These are phyloP conservation scores for Wickerhamomyces sydowiorum DNA, from an alignment of 805 yeast genomes.

Conservation along the genomic window DNA sequence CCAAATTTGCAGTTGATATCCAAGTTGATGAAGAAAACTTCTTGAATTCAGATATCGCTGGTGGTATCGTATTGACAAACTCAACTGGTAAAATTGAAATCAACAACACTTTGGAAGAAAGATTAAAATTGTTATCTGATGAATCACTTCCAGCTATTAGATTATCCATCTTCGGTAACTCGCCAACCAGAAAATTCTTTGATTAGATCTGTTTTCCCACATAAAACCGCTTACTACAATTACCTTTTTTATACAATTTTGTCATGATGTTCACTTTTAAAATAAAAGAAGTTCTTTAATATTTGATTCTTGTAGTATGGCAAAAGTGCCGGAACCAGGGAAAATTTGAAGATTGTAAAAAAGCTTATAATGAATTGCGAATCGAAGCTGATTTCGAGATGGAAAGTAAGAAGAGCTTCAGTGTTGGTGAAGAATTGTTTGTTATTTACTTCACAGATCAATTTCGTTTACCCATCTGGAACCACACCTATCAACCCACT, in stretches of 20 bases:
- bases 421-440: too few relatives aligned
- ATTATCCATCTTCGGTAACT: constrained; percentile 81
- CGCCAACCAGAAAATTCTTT: constrained; percentile 83
- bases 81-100: constrained; percentile 80
- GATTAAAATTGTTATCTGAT: constrained; percentile 75
- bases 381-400: too few relatives aligned
- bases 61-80: constrained; percentile 77
- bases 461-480: too few relatives aligned
- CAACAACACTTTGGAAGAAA: constrained; percentile 90
- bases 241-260: too few relatives aligned
- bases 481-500: too few relatives aligned
- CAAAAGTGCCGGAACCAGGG: neutral
- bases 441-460: too few relatives aligned
- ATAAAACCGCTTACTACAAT: neutral
- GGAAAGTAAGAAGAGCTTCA: too few relatives aligned
- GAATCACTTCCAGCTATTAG: constrained; percentile 91
- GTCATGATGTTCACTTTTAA: too few relatives aligned
- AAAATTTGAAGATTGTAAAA: too few relatives aligned
- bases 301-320: too few relatives aligned
- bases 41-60: constrained; percentile 64
- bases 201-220: constrained; percentile 40
- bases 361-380: too few relatives aligned
- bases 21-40: constrained; percentile 48
- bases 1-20: constrained; percentile 52
- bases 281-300: too few relatives aligned